Conservation (phyloP, 257 asterid species). For the Solanum boliviense region DNA sequence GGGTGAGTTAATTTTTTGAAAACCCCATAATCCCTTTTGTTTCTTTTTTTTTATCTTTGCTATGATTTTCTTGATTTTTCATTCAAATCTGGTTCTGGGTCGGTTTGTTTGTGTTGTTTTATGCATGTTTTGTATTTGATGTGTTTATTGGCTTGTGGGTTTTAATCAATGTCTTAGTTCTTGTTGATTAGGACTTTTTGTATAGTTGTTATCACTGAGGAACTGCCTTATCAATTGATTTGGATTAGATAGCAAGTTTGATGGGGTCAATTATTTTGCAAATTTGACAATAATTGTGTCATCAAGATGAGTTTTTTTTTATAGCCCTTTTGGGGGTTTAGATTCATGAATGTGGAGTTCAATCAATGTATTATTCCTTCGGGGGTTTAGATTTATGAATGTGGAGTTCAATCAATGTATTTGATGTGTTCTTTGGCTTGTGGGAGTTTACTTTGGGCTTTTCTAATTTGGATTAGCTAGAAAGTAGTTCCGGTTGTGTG, state of each 20-base stretch:
- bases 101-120: not conserved
- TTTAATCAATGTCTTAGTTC: not conserved
- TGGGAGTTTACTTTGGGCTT: not conserved
- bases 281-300: not conserved
- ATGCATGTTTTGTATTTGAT: not conserved
- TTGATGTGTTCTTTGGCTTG: not conserved
- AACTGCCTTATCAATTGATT: not conserved
- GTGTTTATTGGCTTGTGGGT: not conserved
- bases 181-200: not conserved
- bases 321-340: not conserved
- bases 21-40: not conserved
- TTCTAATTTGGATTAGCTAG: not conserved
- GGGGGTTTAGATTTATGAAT: not conserved
- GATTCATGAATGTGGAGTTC: not conserved
- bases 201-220: not conserved
- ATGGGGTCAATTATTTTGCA: not conserved
- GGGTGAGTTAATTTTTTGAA: conserved; percentile 24
- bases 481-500: not conserved
- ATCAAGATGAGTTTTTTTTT: not conserved
- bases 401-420: not conserved
- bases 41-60: not conserved
- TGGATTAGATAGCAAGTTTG: not conserved
- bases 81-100: not conserved
- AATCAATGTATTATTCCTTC: not conserved
- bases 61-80: not conserved